Percentiles rank a stretch among this genome's conserved stretches.
phyloP scores from a whole-genome alignment of 805 yeast genomes.

The Metschnikowia vanudenii region DNA sequence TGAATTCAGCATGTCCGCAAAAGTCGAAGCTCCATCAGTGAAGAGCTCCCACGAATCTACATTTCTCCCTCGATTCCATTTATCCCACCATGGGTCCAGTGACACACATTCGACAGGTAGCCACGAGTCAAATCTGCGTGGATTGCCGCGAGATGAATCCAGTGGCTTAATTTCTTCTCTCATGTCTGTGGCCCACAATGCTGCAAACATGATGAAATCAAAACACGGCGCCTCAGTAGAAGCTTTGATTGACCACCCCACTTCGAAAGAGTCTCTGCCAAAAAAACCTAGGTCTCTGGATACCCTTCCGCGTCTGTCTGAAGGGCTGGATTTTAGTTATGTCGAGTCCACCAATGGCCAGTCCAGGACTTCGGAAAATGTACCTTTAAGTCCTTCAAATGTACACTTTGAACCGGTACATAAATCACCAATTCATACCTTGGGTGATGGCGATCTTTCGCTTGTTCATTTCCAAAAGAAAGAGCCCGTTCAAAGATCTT shows the following conservation, averaged over 20 bases:
- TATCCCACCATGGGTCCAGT: conserved; percentile 1
- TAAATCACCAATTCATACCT: conserved; percentile 44
- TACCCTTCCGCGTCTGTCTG: neutral
- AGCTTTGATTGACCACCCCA: neutral
- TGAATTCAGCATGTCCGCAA: conserved; percentile 1
- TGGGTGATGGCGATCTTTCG: conserved; percentile 50
- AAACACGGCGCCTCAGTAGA: conserved; percentile 9
- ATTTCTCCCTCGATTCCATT: neutral
- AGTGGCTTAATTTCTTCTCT: conserved; percentile 44
- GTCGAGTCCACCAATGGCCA: neutral
- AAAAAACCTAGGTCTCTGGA: neutral
- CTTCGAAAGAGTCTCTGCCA: neutral
- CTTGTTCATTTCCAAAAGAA: conserved; percentile 27
- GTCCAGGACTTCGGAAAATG: neutral
- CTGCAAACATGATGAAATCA: conserved; percentile 30
- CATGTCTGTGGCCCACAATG: conserved; percentile 48
- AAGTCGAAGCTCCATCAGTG: neutral
- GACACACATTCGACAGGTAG: neutral
- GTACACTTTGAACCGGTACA: conserved; percentile 50
- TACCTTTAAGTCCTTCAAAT: conserved; percentile 21
- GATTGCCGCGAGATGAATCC: conserved; percentile 11
- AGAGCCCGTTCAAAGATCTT: neutral
- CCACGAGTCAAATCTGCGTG: neutral
- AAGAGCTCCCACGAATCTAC: neutral
- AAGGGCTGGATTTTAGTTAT: neutral